phyloP scores from a whole-genome alignment of 352 stramenopile species.

The Phytophthora fragariaefolia region DNA sequence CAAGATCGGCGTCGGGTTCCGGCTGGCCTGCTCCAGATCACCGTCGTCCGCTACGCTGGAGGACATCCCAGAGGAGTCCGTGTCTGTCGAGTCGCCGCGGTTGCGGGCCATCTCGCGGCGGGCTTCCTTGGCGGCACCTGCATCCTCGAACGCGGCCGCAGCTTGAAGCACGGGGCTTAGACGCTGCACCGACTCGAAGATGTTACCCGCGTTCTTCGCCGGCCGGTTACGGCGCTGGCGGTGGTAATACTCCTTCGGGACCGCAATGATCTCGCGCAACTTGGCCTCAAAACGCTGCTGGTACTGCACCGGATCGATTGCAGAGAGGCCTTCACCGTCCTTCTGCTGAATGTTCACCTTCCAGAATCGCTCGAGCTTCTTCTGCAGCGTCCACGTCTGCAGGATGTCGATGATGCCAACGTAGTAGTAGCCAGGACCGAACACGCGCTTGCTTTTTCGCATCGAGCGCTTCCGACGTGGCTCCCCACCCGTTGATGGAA shows the following conservation, averaged over 20 bases:
- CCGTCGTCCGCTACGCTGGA: constrained; percentile 30
- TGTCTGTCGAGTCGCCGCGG: constrained; percentile 44
- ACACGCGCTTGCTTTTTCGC: constrained; percentile 79
- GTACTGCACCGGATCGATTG: constrained; percentile 81
- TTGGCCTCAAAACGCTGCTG: constrained; percentile 86
- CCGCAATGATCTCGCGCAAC: constrained; percentile 79
- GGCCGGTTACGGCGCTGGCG: constrained; percentile 25
- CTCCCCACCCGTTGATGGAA: constrained; percentile 15
- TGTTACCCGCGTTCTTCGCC: constrained; percentile 11
- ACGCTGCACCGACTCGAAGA: constrained; percentile 42
- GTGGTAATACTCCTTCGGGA: constrained; percentile 67
- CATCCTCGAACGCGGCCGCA: constrained; percentile 39
- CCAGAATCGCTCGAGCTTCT: constrained; percentile 81
- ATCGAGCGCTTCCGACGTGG: constrained; percentile 55
- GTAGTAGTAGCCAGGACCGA: constrained; percentile 89
- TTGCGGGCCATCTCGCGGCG: constrained; percentile 26
- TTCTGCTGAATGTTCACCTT: constrained; percentile 80
- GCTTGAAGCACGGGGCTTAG: constrained; percentile 47
- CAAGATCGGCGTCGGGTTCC: constrained; percentile 64
- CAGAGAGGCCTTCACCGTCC: constrained; percentile 80
- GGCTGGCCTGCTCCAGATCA: constrained; percentile 58
- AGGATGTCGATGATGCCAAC: constrained; percentile 92
- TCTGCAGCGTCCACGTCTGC: constrained; percentile 89
- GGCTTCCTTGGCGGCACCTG: constrained; percentile 21
- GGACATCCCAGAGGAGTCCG: constrained; percentile 31